phyloP scores from a whole-genome alignment of 495 filamentous ascomycete species.

The Penicillium coffeae region DNA sequence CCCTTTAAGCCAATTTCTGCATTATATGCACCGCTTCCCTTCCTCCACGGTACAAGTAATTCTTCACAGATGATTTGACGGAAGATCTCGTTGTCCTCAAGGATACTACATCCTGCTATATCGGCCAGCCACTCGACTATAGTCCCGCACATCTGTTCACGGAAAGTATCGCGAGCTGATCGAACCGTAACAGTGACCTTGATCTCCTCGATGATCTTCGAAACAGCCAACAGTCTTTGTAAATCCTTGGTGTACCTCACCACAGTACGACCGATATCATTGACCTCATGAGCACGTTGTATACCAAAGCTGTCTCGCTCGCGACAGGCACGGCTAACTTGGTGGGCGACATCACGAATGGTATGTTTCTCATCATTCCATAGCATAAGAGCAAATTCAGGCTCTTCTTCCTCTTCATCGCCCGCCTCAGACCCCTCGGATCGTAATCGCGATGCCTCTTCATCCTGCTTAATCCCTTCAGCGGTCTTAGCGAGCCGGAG shows the following conservation, averaged over 20 bases:
- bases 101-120: constrained; percentile 85
- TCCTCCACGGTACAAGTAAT: constrained; percentile 78
- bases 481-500: constrained; percentile 78
- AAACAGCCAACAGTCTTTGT: constrained; percentile 64
- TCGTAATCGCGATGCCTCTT: constrained; percentile 69
- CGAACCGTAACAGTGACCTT: constrained; percentile 94
- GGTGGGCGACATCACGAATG: constrained; percentile 80
- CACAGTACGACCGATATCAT: constrained; percentile 80
- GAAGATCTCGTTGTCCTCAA: constrained; percentile 73
- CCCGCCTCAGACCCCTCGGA: constrained; percentile 68
- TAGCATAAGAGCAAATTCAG: constrained; percentile 81
- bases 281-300: constrained; percentile 77
- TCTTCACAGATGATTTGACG: constrained; percentile 83
- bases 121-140: constrained; percentile 95
- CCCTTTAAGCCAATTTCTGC: constrained; percentile 78
- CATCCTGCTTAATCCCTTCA: constrained; percentile 74
- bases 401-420: constrained; percentile 49
- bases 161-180: constrained; percentile 88
- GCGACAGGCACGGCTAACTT: constrained; percentile 86
- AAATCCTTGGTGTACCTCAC: constrained; percentile 71
- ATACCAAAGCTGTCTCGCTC: constrained; percentile 62
- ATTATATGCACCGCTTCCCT: constrained; percentile 82
- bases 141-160: constrained; percentile 97
- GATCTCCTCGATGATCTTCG: constrained; percentile 86
- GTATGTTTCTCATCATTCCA: constrained; percentile 99